Base-by-base conservation (phyloP, 805 yeast species). In the Myxozyma mucilagina region DNA sequence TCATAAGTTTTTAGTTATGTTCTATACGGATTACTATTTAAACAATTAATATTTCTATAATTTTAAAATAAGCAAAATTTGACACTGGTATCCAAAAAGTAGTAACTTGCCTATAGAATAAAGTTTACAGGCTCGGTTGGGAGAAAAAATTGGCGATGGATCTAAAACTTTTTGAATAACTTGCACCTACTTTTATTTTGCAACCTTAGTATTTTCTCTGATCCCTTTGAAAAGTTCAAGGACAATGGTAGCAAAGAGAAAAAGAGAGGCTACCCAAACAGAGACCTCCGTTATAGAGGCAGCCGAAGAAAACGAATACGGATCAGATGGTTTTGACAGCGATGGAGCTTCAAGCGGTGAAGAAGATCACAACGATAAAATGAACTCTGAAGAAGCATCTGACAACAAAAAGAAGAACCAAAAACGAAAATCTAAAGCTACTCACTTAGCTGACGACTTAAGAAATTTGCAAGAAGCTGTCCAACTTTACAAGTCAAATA, bases 401-500 rank as follows among this genome's bases (percentile, higher is more conserved):
- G 45, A 20, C 47, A 47, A 36, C 45, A 47, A 39, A n/a, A 31
- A 50, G 38, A 39, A 41, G 32, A 49, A 18, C 20, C 43, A 47
- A 29, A 54, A 53, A 52, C 45, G 47, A 53, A 39, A 48, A 39
- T 35, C 47, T 29, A 54, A 54, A 38, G 53, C 63, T 14, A 54
- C 57, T 29, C 66, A 59, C 24, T 49, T 62, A 4, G 68, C 70
- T 7, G 92, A 90, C 68, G 97, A 94, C 60, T 85, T 93, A 49
- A 97, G 93, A 69, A 82, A 88, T 1, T 97, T 97, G 0, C 82
- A 96, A 69, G 97, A 92, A 73, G 89, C 97, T 0, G 94, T 96
- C 0, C 97, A 92, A 73, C 77, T 93, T 49, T 94, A 92, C 84
- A 90, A 92, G 71, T 90, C 97, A 8, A 94, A 92, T 74, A 91